These are phyloP conservation scores for Boletus speciosus DNA, from an alignment of 768 basidiomycete genomes.

Conservation along the genomic window DNA sequence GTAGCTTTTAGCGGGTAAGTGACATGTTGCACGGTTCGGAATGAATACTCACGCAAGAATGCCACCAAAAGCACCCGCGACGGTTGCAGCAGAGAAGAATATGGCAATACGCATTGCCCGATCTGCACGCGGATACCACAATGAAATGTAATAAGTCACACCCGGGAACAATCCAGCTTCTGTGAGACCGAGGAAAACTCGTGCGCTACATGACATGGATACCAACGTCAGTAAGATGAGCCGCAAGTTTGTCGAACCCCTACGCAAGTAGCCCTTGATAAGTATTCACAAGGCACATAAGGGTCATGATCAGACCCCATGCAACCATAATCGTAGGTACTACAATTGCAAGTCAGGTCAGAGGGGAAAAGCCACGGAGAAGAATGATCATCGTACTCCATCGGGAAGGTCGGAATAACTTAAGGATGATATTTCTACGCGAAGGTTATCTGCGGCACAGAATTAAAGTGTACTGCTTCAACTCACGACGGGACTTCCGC, in stretches of 20 bases:
- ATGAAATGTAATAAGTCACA: constrained; percentile 44
- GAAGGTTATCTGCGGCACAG: neutral
- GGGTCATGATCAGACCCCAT: constrained; percentile 39
- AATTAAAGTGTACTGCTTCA: neutral
- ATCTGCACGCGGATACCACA: constrained; percentile 61
- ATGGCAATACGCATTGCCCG: constrained; percentile 55
- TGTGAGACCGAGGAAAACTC: constrained; percentile 44
- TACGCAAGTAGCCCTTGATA: constrained; percentile 31
- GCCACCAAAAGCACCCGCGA: constrained; percentile 52
- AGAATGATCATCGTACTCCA: constrained; percentile 29
- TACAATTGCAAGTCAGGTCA: constrained; percentile 23
- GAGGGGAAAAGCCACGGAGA: neutral
- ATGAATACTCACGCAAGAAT: constrained; percentile 39
- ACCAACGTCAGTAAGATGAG: neutral
- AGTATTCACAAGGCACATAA: constrained; percentile 38
- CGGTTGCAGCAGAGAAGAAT: constrained; percentile 60
- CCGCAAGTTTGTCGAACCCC: constrained; percentile 2
- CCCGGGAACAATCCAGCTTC: constrained; percentile 46
- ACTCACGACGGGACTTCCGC: constrained; percentile 1
- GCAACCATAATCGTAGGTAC: constrained; percentile 39
- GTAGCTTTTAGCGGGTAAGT: constrained; percentile 27
- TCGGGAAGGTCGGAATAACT: constrained; percentile 34
- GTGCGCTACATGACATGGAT: constrained; percentile 24
- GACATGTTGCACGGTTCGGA: neutral
- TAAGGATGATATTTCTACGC: constrained; percentile 36